Evolutionary conservation across 1,139 yeast genomes (phyloP), one percentile per base, ranked within the genome.

Genomic region (Tardiomyces digboiensis): DNA sequence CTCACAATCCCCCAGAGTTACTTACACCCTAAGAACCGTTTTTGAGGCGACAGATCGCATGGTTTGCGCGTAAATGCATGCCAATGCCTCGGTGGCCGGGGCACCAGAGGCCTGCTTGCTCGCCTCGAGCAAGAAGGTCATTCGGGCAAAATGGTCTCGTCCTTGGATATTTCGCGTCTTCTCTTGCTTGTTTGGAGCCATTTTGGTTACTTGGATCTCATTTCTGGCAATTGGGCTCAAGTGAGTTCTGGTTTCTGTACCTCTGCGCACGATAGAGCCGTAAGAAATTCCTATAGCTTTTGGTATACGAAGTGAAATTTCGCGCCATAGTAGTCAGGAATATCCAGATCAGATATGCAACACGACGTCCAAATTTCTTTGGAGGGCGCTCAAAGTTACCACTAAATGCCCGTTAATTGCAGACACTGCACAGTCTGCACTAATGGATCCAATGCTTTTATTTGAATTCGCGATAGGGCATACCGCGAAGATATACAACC

Each of bases 141-240:
- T 66, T 29, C 89, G 60, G 6, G 76, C 72, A 58, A 74, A 75
- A 44, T 76, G 80, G 51, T 82, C 87, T 47, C 69, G 67, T 46
- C 78, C 77, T 0, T 81, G 76, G 8, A 77, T 64, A 16, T 54
- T 46, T 45, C 57, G 61, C 7, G 68, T 57, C 12, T 65, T 19
- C 51, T 49, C 39, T 47, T 55, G 6, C 55, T 53, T 29, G 49
- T 44, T 41, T 46, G 52, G 36, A 38, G 43, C 40, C 22, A 40
- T 36, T 26, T 44, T 36, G 42, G 40, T 36, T 37, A 29, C 5
- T 37, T n/a, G n/a, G n/a, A n/a, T n/a, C n/a, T n/a, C n/a, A n/a
- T n/a, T n/a, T n/a, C n/a, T n/a, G n/a, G n/a, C n/a, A n/a, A n/a
- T n/a, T n/a, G n/a, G n/a, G n/a, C n/a, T n/a, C n/a, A n/a, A n/a